These are phyloP conservation scores for Tylopilus felleus DNA, from an alignment of 768 basidiomycete genomes.

Conservation along the genomic window DNA sequence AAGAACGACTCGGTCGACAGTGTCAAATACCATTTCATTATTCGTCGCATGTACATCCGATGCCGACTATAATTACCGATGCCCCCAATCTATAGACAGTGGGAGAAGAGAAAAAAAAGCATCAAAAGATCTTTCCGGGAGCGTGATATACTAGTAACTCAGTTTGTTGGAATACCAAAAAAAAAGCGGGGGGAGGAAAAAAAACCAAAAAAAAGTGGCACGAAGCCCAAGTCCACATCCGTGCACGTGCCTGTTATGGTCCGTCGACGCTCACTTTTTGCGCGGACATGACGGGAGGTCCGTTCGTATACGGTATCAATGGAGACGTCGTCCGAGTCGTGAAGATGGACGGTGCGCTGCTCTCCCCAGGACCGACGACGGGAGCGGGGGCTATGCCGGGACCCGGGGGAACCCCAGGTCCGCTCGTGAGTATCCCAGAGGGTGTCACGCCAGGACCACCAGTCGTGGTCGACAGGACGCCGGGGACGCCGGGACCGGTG, in stretches of 20 bases:
- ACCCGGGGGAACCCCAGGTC: slow-evolving; percentile 28
- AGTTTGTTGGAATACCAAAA: background rate
- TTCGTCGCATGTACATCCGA: background rate
- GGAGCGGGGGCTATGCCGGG: slow-evolving; percentile 27
- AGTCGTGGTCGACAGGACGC: slow-evolving; percentile 18
- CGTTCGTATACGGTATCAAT: slow-evolving; percentile 19
- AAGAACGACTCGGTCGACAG: background rate
- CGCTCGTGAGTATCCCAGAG: slow-evolving; percentile 28
- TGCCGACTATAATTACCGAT: slow-evolving; percentile 3
- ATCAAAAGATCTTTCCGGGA: background rate
- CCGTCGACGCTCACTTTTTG: slow-evolving; percentile 24
- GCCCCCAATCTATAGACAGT: slow-evolving; percentile 4
- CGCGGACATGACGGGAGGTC: slow-evolving; percentile 3
- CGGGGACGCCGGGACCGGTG: slow-evolving; percentile 26
- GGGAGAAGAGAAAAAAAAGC: background rate
- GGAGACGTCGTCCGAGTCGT: slow-evolving; percentile 23
- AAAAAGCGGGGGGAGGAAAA: background rate
- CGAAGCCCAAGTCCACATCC: background rate
- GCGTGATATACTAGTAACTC: background rate
- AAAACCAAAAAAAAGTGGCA: background rate
- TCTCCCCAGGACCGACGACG: slow-evolving; percentile 10
- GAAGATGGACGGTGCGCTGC: slow-evolving; percentile 9
- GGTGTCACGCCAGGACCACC: slow-evolving; percentile 21
- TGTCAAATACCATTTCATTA: slow-evolving; percentile 2
- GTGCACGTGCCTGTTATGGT: slow-evolving; percentile 2